Conservation (phyloP, 2,329 filamentous ascomycete genomes). For the Neurospora crassa region DNA sequence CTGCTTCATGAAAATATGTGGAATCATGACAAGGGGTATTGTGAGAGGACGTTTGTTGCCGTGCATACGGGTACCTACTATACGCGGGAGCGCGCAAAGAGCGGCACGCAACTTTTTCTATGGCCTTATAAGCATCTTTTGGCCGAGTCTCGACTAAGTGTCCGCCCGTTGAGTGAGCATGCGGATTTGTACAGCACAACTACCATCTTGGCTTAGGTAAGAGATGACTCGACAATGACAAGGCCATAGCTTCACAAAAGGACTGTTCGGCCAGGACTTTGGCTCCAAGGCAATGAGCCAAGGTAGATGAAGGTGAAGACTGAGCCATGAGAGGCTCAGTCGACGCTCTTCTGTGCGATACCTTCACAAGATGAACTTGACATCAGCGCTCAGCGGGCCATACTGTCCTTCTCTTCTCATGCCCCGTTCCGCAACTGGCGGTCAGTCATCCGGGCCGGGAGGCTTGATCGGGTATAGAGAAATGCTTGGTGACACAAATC, state of each 20-base stretch:
- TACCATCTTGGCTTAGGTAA: background rate
- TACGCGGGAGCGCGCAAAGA: background rate
- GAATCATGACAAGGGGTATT: background rate
- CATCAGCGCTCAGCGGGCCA: slow-evolving; percentile 8
- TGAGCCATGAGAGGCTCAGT: background rate
- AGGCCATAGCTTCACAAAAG: background rate
- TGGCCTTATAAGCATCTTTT: background rate
- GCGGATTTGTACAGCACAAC: background rate
- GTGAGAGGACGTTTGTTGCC: background rate
- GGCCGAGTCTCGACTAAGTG: background rate
- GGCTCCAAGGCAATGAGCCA: background rate
- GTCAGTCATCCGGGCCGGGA: slow-evolving; percentile 6
- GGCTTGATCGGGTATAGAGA: slow-evolving; percentile 9
- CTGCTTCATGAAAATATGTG: background rate
- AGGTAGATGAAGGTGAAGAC: background rate
- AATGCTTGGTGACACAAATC: background rate
- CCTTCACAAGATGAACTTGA: slow-evolving; percentile 1
- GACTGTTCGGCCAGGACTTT: background rate
- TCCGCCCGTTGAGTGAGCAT: background rate
- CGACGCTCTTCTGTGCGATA: background rate
- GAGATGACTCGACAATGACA: background rate
- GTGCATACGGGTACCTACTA: background rate
- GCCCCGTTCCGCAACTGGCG: slow-evolving; percentile 6
- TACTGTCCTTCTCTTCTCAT: slow-evolving; percentile 1
- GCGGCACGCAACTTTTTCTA: background rate